A percentile compares a stretch with the other conserved stretches of the same genome.
phyloP scores from a whole-genome alignment of 2,329 filamentous ascomycete genomes.

The Cryphonectria nitschkei region DNA sequence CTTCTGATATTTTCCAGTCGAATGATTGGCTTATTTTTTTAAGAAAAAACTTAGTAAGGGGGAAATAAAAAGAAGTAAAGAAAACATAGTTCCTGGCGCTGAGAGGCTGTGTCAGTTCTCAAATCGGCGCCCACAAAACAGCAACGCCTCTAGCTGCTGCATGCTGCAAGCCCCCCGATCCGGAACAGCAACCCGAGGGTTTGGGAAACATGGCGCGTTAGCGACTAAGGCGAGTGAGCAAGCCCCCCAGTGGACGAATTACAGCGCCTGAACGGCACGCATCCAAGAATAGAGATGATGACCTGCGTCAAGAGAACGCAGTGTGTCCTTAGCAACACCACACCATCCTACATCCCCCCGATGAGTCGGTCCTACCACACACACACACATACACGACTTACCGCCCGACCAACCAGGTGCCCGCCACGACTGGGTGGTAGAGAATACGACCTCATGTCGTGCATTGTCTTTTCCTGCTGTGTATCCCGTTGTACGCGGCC shows the following conservation, averaged over 20 bases:
- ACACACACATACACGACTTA: not conserved
- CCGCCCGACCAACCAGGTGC: not conserved
- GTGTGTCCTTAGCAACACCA: conserved; percentile 10
- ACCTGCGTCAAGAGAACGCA: conserved; percentile 14
- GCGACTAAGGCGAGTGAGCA: conserved; percentile 23
- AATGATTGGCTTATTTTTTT: not conserved
- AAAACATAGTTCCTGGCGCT: not conserved
- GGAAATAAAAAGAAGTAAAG: not conserved
- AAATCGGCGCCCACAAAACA: conserved; percentile 7
- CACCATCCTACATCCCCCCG: not conserved
- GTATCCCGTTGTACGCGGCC: conserved; percentile 9
- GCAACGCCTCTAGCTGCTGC: conserved; percentile 17
- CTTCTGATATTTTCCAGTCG: not conserved
- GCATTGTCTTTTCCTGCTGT: conserved; percentile 8
- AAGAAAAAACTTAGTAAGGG: not conserved
- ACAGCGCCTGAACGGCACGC: conserved; percentile 9
- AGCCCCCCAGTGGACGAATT: conserved; percentile 19
- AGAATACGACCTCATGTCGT: conserved; percentile 13
- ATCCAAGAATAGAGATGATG: conserved; percentile 26
- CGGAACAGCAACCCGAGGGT: conserved; percentile 28
- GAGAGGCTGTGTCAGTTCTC: conserved; percentile 26
- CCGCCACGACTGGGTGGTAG: not conserved
- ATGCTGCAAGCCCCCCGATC: conserved; percentile 29
- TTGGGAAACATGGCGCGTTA: conserved; percentile 25
- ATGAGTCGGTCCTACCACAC: not conserved